Conservation (phyloP, 768 basidiomycete species). For the Boletus fagicola region DNA sequence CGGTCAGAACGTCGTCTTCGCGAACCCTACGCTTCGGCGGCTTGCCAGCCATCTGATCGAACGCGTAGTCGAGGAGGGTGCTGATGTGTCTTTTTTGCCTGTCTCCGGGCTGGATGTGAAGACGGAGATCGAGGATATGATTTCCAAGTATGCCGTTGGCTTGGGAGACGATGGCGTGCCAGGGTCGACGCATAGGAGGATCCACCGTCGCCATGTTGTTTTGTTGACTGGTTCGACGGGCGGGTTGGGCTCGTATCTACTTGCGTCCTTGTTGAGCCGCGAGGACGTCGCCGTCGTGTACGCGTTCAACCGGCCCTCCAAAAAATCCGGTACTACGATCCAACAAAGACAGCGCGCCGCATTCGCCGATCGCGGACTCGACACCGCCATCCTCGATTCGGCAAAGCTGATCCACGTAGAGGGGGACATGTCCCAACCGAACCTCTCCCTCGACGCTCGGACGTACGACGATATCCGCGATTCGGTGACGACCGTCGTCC, state of each 20-base stretch:
- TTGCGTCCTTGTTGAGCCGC: conserved; percentile 35
- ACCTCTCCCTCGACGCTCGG: conserved; percentile 25
- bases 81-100: background rate
- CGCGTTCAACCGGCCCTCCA: conserved; percentile 30
- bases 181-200: background rate
- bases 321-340: conserved; percentile 5
- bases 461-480: background rate
- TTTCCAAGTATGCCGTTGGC: conserved; percentile 35
- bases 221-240: conserved; percentile 37
- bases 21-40: conserved; percentile 37
- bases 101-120: conserved; percentile 5
- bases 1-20: conserved; percentile 42
- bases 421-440: conserved; percentile 19
- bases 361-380: conserved; percentile 28
- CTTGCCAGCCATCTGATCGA: conserved; percentile 32
- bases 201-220: conserved; percentile 23
- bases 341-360: conserved; percentile 19
- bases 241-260: conserved; percentile 34
- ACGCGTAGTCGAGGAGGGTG: background rate
- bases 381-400: conserved; percentile 21
- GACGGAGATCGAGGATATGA: conserved; percentile 33
- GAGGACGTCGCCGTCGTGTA: conserved; percentile 32
- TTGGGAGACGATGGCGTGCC: conserved; percentile 5
- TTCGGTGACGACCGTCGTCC: conserved; percentile 33
- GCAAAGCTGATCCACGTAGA: conserved; percentile 33